Conservation (phyloP, 371 early-diverging fungal species). For the Coemansia sp. region DNA sequence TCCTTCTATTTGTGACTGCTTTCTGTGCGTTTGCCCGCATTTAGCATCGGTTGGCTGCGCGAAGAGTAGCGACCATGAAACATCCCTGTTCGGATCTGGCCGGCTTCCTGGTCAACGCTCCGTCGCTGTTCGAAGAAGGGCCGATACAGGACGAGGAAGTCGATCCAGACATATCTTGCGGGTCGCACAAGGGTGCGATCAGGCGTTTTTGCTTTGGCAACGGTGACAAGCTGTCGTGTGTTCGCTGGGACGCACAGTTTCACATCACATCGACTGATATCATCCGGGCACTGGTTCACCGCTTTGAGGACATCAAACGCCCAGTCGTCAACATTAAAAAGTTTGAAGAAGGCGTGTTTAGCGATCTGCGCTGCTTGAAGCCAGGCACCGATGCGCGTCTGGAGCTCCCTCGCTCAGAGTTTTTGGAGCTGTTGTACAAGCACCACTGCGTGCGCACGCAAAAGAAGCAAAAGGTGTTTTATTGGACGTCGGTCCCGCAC, state of each 20-base stretch:
- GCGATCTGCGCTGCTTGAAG: conserved; percentile 96
- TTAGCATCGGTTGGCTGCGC: conserved; percentile 27
- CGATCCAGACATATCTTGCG: conserved; percentile 57
- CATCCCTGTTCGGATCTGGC: conserved; percentile 54
- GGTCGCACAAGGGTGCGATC: conserved; percentile 54
- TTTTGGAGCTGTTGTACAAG: conserved; percentile 97
- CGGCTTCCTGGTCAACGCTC: conserved; percentile 56
- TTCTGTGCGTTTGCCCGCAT: background rate
- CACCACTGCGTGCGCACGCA: conserved; percentile 98
- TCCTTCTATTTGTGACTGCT: conserved; percentile 3
- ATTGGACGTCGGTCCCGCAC: conserved; percentile 98
- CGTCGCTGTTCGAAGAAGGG: conserved; percentile 49
- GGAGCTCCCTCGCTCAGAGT: conserved; percentile 94
- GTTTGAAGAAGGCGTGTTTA: conserved; percentile 99
- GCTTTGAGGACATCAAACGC: conserved; percentile 91
- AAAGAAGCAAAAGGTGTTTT: conserved; percentile 99
- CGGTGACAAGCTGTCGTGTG: conserved; percentile 87
- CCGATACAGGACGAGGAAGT: conserved; percentile 40
- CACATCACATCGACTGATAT: conserved; percentile 99
- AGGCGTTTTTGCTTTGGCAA: conserved; percentile 73
- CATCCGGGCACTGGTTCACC: conserved; percentile 90
- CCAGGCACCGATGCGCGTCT: conserved; percentile 96
- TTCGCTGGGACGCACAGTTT: conserved; percentile 85
- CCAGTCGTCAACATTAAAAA: conserved; percentile 92
- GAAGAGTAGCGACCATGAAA: conserved; percentile 31